Evolutionary conservation across 2,329 filamentous ascomycete species (phyloP), one percentile per base, ranked within the genome.

Genomic region (Samsoniella hepiali): DNA sequence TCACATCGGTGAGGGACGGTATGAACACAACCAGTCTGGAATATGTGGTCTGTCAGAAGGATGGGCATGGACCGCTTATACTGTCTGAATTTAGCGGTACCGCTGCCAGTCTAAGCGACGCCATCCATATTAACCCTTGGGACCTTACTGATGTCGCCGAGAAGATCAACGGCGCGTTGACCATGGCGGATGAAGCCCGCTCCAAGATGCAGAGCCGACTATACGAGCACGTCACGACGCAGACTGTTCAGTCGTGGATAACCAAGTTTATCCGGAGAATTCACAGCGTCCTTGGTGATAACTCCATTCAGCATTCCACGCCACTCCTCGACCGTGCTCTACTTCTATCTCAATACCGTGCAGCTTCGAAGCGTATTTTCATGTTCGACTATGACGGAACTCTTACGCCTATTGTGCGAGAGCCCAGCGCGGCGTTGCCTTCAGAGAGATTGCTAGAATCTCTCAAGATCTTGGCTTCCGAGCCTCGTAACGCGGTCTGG

Each of bases 341-440:
- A 66, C 77, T 97, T 68, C 80, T 96, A 44, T 79, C 83, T 62
- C 88, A 88, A 65, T 98, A 97, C 76, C 86, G 87, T 65, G 80
- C 84, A 45, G 88, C 92, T 3, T 84, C 84, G 66, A 91, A 91
- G 76, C 88, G 95, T 11, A 82, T 99, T 3, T 97, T 98, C 80
- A 94, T 99, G 91, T 97, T 98, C 73, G 95, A 99, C 78, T 99
- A 99, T 72, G 95, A 99, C 74, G 95, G 95, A 55, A 99, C 95
- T 0, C 84, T 99, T 62, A 98, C 95, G 3, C 91, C 93, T 0
- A 98, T 99, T 70, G 95, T 98, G 62, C 89, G 90, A 69, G 93
- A 98, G 71, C 95, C 95, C 1, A 88, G 90, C 68, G 88, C 92
- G 5, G 95, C 95, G 3, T 88, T 97, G 45, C 95, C 95, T 0